Evolutionary conservation across 306 rosid species (phyloP).

Genomic region (Lathyrus tuberosus): DNA sequence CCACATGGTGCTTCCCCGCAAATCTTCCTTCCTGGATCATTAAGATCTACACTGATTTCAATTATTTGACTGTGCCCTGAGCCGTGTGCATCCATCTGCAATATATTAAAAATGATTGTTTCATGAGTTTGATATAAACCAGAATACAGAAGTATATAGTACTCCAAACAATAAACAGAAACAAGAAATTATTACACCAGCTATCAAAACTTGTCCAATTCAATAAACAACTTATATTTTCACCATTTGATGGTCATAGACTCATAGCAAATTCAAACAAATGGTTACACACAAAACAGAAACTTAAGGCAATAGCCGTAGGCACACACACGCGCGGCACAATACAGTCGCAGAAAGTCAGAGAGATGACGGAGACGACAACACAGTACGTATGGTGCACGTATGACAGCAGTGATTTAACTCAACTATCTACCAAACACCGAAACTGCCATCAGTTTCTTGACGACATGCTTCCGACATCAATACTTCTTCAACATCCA

Average conservation of each 20-base stretch:
- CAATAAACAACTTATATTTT: neutral
- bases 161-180: slow-evolving; percentile 23
- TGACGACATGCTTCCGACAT: neutral
- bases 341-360: no score
- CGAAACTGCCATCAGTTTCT: neutral
- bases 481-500: neutral
- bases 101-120: slow-evolving; percentile 23
- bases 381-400: neutral
- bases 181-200: slow-evolving; percentile 17
- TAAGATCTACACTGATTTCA: slow-evolving; percentile 52
- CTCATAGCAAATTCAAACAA: neutral
- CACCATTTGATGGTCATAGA: neutral
- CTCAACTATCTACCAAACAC: neutral
- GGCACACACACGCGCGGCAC: neutral
- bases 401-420: neutral
- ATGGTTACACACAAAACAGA: neutral
- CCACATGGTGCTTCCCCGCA: slow-evolving; percentile 82
- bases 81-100: slow-evolving; percentile 63
- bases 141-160: neutral
- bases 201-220: slow-evolving; percentile 12
- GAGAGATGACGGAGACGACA: no score
- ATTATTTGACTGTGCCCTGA: slow-evolving; percentile 50
- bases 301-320: neutral
- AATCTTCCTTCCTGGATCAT: slow-evolving; percentile 56
- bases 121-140: slow-evolving; percentile 24